Evolutionary conservation across 306 rosid genomes (phyloP).

Genomic region (Trichosanthes truncata): DNA sequence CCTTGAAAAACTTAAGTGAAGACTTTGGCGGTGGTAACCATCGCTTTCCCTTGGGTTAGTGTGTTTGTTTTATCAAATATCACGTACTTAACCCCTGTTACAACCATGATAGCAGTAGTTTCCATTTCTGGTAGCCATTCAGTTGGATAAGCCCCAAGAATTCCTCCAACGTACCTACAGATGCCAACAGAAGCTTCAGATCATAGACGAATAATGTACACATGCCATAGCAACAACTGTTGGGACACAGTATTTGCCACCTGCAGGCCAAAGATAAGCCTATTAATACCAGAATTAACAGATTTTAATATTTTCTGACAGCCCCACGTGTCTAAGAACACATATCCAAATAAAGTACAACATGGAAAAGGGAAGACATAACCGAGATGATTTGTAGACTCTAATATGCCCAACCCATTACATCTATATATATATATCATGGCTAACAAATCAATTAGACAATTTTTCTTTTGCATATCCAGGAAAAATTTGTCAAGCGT

Average conservation of each 20-base stretch:
- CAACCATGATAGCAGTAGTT: no score
- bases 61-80: no score
- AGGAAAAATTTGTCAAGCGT: background rate
- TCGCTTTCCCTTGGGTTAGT: no score
- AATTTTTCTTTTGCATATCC: background rate
- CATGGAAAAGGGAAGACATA: background rate
- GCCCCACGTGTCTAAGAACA: background rate
- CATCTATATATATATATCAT: background rate
- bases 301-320: background rate
- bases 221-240: constrained; percentile 59
- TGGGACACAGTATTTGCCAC: constrained; percentile 92
- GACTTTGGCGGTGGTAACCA: no score
- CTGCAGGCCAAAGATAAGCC: constrained; percentile 36
- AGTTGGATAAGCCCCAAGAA: constrained; percentile 72
- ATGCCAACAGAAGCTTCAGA: no score
- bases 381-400: background rate
- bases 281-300: constrained; percentile 8
- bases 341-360: background rate
- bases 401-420: background rate
- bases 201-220: constrained; percentile 47
- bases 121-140: constrained; percentile 80
- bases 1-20: no score
- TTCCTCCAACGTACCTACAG: constrained; percentile 70
- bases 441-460: no score
- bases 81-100: no score